These are phyloP conservation scores for Oligophagozyma castellii DNA, from an alignment of 1,139 yeast genomes.

Conservation along the genomic window DNA sequence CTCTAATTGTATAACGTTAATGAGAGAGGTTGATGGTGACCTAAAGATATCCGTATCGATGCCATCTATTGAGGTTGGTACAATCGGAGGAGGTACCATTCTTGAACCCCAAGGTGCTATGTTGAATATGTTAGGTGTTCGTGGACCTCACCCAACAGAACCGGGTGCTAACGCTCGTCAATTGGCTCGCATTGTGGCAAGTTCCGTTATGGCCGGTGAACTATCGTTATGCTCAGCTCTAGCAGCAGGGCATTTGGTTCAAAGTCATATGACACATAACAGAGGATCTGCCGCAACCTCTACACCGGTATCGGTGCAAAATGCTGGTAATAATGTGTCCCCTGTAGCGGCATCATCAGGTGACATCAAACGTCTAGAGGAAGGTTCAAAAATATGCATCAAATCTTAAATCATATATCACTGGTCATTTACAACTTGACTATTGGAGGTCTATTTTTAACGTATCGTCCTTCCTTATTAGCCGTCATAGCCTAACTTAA, in stretches of 20 bases:
- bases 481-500: too few species aligned
- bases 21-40: constrained; percentile 76
- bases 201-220: constrained; percentile 94
- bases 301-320: too few species aligned
- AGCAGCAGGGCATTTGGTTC: constrained; percentile 78
- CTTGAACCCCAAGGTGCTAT: constrained; percentile 94
- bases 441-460: too few species aligned
- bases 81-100: constrained; percentile 98
- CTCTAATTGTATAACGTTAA: constrained; percentile 90
- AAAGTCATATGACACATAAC: constrained; percentile 94
- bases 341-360: too few species aligned
- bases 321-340: too few species aligned
- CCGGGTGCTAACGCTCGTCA: constrained; percentile 96
- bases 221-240: constrained; percentile 44
- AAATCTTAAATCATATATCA: constrained; percentile 30
- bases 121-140: constrained; percentile 86
- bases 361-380: constrained; percentile 44
- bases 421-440: too few species aligned
- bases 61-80: constrained; percentile 99
- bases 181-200: constrained; percentile 87
- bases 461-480: too few species aligned
- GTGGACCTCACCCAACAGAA: constrained; percentile 86
- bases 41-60: constrained; percentile 85
- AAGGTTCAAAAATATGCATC: constrained; percentile 63
- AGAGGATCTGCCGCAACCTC: constrained; percentile 6